Conservation (phyloP, 129 eudicot species). For the Sambucus nigra region DNA sequence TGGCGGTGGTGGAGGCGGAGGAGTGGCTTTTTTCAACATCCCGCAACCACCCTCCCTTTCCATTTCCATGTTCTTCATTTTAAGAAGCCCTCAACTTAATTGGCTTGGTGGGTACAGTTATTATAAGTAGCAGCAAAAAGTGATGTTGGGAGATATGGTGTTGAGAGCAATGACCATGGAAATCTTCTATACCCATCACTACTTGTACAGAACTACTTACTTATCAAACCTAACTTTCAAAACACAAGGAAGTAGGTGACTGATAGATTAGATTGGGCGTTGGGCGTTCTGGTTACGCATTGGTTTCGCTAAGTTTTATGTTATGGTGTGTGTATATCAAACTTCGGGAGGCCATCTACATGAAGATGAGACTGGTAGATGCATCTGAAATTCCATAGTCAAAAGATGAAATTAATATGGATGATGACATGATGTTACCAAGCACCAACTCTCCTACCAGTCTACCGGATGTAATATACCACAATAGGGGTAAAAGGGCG, state of each 20-base stretch:
- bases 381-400: too few relatives aligned
- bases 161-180: background rate
- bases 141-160: background rate
- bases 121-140: background rate
- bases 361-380: too few relatives aligned
- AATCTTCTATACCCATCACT: background rate
- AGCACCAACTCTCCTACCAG: too few relatives aligned
- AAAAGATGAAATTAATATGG: too few relatives aligned
- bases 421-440: too few relatives aligned
- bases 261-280: too few relatives aligned
- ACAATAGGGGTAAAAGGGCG: too few relatives aligned
- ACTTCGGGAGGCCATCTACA: too few relatives aligned
- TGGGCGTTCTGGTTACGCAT: too few relatives aligned
- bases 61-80: slow-evolving; percentile 9
- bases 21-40: background rate
- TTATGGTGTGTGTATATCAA: too few relatives aligned
- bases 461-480: too few relatives aligned
- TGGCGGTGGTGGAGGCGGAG: slow-evolving; percentile 16
- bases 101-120: background rate
- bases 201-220: background rate
- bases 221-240: slow-evolving; percentile 10
- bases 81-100: background rate
- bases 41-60: background rate
- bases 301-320: too few relatives aligned
- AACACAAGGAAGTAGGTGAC: background rate